Percentiles rank a stretch among this genome's conserved stretches.
phyloP scores from a whole-genome alignment of 2,329 filamentous ascomycete genomes.

The Xylariales sp. region DNA sequence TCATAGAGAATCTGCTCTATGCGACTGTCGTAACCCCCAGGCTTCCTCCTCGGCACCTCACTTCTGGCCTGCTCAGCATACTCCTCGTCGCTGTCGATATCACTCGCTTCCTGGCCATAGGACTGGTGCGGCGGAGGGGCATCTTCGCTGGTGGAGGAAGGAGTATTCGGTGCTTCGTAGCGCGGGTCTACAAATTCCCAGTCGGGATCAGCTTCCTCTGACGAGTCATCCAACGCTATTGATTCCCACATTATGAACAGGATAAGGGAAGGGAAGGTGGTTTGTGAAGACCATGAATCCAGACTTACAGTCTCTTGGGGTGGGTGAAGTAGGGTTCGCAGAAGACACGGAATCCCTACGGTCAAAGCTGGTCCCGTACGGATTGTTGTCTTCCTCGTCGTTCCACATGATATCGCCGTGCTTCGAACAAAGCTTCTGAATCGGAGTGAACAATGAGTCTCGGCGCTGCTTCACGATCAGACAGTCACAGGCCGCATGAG shows the following conservation, averaged over 20 bases:
- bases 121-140: constrained; percentile 43
- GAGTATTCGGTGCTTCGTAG: constrained; percentile 67
- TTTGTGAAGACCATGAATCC: constrained; percentile 1
- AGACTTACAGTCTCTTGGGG: constrained; percentile 51
- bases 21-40: constrained; percentile 86
- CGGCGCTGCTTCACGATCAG: neutral
- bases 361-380: constrained; percentile 87
- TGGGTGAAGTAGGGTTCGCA: constrained; percentile 60
- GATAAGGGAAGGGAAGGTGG: constrained; percentile 1
- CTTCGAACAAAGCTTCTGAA: neutral
- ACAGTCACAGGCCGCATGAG: neutral
- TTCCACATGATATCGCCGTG: constrained; percentile 73
- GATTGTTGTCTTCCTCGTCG: constrained; percentile 93
- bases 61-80: constrained; percentile 34
- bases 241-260: constrained; percentile 32
- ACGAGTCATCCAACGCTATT: constrained; percentile 30
- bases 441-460: constrained; percentile 1
- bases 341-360: constrained; percentile 73
- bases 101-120: constrained; percentile 31
- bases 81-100: constrained; percentile 46
- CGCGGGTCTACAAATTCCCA: constrained; percentile 46
- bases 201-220: constrained; percentile 37
- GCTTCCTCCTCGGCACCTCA: constrained; percentile 59
- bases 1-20: constrained; percentile 98
- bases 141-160: constrained; percentile 64